These are phyloP conservation scores for Apiospora koreana DNA, from an alignment of 2,329 filamentous ascomycete species.

Conservation along the genomic window DNA sequence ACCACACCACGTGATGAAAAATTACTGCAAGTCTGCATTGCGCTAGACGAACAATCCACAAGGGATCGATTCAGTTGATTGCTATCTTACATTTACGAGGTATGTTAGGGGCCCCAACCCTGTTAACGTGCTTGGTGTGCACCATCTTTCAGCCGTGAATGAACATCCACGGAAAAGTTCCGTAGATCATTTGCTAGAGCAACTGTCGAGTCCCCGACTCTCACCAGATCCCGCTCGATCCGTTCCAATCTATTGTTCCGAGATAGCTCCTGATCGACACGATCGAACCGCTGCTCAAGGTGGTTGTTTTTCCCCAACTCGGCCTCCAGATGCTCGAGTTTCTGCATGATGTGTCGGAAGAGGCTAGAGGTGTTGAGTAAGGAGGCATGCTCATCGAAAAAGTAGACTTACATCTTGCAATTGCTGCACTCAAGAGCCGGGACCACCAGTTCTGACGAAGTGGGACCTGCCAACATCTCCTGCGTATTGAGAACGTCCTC, in stretches of 20 bases:
- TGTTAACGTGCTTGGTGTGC: neutral
- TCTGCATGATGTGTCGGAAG: neutral
- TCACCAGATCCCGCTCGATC: neutral
- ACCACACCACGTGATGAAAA: neutral
- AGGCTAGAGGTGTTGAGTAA: neutral
- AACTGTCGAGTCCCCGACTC: neutral
- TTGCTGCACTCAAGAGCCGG: neutral
- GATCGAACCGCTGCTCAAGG: neutral
- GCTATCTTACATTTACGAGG: neutral
- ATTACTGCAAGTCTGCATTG: neutral
- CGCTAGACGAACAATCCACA: neutral
- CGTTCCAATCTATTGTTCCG: constrained; percentile 1
- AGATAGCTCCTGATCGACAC: neutral
- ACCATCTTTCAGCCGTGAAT: neutral
- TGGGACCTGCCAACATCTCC: neutral
- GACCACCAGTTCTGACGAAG: neutral
- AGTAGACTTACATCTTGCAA: neutral
- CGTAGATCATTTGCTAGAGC: neutral
- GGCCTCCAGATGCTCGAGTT: neutral
- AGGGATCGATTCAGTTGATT: neutral
- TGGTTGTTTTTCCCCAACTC: neutral
- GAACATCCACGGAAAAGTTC: neutral
- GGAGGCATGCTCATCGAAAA: neutral
- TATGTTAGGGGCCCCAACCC: neutral
- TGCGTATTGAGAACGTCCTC: neutral